phyloP scores from a whole-genome alignment of 495 filamentous ascomycete genomes.

The Aspergillus bridgeri region DNA sequence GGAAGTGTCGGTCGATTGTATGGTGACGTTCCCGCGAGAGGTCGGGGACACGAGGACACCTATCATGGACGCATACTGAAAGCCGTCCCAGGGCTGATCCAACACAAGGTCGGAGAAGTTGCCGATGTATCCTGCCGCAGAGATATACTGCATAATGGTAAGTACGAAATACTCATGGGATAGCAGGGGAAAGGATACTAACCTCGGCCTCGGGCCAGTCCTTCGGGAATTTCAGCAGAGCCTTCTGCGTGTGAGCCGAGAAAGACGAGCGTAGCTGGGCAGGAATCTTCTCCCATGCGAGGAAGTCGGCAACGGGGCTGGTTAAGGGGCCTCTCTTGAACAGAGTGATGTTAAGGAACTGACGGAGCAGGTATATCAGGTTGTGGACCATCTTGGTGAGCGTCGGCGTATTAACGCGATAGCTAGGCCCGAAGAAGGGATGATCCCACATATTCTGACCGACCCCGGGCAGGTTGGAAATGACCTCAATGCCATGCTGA shows the following conservation, averaged over 20 bases:
- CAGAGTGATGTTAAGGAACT: neutral
- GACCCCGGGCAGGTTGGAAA: neutral
- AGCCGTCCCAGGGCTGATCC: neutral
- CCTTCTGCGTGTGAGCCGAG: neutral
- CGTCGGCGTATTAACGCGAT: neutral
- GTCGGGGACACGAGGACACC: neutral
- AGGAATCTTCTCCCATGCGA: neutral
- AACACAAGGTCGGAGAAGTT: neutral
- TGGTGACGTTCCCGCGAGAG: neutral
- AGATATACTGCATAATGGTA: neutral
- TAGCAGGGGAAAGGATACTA: neutral
- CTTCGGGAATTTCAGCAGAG: neutral
- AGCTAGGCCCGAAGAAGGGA: neutral
- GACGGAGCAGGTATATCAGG: neutral
- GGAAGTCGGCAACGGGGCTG: neutral
- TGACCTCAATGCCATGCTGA: neutral
- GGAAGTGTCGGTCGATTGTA: neutral
- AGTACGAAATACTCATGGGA: neutral
- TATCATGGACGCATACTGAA: neutral
- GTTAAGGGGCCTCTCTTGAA: neutral
- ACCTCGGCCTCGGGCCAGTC: neutral
- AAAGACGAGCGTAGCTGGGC: neutral
- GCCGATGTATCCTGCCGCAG: neutral
- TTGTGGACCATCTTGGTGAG: neutral
- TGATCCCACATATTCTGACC: conserved; percentile 4